These are phyloP conservation scores for Mangifera indica DNA, from an alignment of 345 rosid species.

Conservation along the genomic window DNA sequence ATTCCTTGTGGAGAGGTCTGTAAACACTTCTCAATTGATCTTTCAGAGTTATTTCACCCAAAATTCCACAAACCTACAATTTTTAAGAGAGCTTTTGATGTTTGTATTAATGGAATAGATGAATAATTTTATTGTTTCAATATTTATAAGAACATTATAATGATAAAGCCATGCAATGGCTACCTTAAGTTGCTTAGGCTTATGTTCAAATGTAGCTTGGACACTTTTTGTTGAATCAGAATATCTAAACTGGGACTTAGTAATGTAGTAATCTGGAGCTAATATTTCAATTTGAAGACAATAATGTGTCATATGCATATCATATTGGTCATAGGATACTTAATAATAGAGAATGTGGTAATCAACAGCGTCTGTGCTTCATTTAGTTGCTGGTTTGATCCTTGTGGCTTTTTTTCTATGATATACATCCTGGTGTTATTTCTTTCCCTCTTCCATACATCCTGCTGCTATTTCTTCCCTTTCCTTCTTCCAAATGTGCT, in stretches of 20 bases:
- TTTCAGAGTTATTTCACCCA: constrained; percentile 9
- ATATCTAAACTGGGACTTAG: not conserved
- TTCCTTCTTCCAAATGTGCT: not conserved
- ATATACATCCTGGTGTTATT: not conserved
- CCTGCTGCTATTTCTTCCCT: not conserved
- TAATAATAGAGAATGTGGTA: not conserved
- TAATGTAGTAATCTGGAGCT: constrained; percentile 2
- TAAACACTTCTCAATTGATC: constrained; percentile 9
- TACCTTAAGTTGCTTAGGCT: not conserved
- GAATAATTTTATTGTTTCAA: no score
- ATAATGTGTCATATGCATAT: not conserved
- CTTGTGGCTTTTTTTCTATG: not conserved
- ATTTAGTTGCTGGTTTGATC: not conserved
- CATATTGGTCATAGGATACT: not conserved
- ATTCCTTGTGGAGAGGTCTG: constrained; percentile 86
- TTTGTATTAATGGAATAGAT: no score
- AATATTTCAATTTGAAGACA: not conserved
- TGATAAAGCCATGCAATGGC: not conserved
- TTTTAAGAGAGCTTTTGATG: not conserved
- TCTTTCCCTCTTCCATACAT: not conserved
- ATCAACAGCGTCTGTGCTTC: not conserved
- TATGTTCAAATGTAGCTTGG: not conserved
- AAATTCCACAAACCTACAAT: not conserved
- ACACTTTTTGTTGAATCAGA: not conserved
- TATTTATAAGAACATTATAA: not conserved